Evolutionary conservation across 805 yeast genomes (phyloP).

Genomic region (Ogataea philodendri): DNA sequence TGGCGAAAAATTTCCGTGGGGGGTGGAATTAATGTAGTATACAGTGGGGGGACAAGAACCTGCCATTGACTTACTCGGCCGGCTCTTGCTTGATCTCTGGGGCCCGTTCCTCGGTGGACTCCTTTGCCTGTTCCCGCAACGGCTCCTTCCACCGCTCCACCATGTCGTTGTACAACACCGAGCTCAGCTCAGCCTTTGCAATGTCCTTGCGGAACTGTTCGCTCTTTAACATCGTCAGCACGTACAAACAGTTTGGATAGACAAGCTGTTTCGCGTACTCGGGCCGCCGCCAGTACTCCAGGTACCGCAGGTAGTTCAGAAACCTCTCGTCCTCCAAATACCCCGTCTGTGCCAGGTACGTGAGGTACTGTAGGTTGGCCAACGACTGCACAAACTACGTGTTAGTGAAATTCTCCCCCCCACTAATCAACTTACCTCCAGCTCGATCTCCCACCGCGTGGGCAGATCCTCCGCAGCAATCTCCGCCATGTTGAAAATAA

Average conservation of each 20-base stretch:
- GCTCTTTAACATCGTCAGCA: slow-evolving; percentile 60
- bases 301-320: slow-evolving; percentile 70
- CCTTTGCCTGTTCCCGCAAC: slow-evolving; percentile 5
- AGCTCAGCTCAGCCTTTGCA: slow-evolving; percentile 54
- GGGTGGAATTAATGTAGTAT: background rate
- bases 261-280: slow-evolving; percentile 68
- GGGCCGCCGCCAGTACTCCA: slow-evolving; percentile 83
- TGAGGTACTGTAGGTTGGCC: slow-evolving; percentile 84
- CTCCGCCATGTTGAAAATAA: slow-evolving; percentile 6
- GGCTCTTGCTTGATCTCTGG: background rate
- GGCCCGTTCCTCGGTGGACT: slow-evolving; percentile 1
- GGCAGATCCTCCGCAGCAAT: slow-evolving; percentile 44
- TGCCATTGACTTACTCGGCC: no score
- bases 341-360: slow-evolving; percentile 81
- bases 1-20: slow-evolving; percentile 6
- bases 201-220: slow-evolving; percentile 55
- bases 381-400: slow-evolving; percentile 81
- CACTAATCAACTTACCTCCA: slow-evolving; percentile 50
- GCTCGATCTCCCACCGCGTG: slow-evolving; percentile 82
- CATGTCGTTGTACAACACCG: slow-evolving; percentile 70
- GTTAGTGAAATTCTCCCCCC: slow-evolving; percentile 9
- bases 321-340: slow-evolving; percentile 71
- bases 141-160: slow-evolving; percentile 63
- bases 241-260: slow-evolving; percentile 84
- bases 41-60: no score